Base-by-base conservation (phyloP, 208 protist species). In the Herpetomonas muscarum region DNA sequence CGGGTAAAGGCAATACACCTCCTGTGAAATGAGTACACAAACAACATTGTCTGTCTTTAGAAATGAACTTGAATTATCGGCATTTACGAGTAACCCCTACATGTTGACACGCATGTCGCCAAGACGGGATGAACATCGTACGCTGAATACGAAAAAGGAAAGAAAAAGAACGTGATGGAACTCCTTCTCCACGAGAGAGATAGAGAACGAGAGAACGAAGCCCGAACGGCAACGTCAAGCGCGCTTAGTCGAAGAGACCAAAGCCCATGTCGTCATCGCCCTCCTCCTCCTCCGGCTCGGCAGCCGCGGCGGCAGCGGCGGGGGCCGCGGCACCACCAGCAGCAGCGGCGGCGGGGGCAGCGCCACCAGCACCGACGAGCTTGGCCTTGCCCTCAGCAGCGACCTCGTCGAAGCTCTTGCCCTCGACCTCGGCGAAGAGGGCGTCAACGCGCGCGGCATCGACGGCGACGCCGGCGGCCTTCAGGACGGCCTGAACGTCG, bases 401-500 rank as follows among this genome's bases (percentile, higher is more conserved):
- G 47, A 98, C 17, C 51, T 89, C 85, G 36, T 97, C 78, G 51
- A 97, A 82, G 70, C 77, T 82, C 88, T 98, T 98, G 34, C 87
- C 94, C 49, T 87, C 78, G 26, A 98, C 53, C 71, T 93, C 78
- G 15, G 63, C 60, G 57, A 96, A 89, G 49, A 96, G 70, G 30
- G 79, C 76, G 42, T 63, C 54, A 45, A 96, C 47, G 65, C 84
- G 81, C 56, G 70, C 49, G 42, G 68, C 29, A 57, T 98, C 90
- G 28, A 86, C 69, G 24, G 90, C 57, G 32, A 80, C 79, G 60
- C 86, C 89, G 59, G 81, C 94, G 25, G 94, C 76, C 63, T 90
- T 91, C 44, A 97, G 75, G 45, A 98, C 87, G 32, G 90, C 88
- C 76, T 96, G 55, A 2, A 98, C 77, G 55, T 86, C 87, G 21